Base-by-base conservation (phyloP, 805 yeast species). In the Kregervanrija fluxuum region DNA sequence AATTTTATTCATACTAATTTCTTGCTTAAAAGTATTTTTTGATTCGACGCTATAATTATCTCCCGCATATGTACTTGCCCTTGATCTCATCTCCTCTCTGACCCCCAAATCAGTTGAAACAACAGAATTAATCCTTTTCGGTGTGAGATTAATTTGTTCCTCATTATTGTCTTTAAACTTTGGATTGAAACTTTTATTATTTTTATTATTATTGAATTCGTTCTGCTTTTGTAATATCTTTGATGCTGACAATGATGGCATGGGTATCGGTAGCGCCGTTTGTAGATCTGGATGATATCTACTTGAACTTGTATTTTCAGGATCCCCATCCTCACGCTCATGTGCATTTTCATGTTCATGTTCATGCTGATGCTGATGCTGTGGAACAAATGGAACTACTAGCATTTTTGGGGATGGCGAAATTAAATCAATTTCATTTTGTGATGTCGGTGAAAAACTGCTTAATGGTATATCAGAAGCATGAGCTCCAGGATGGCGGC, bases 401-500 rank as follows among this genome's bases (percentile, higher is more conserved):
- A 22, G 6, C 5, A 22, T 22, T 8, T 22, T 22, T 22, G 28
- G 28, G 6, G 28, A 22, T 22, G 28, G 28, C 28, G 6, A 22
- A 22, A 4, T 8, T 22, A 22, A 22, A 22, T 22, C 28, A 22
- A 22, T 6, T 22, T 22, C 28, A 6, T 22, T 22, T 22, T 40
- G 41, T 14, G 38, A 12, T 11, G 35, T 14, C 11, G 43, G 46
- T 14, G 38, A 30, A 37, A 38, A 15, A 14, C 33, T 34, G 31
- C 15, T 40, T 48, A 45, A 16, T 36, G 28, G 45, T 13, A 38
- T 37, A 17, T 40, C 50, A 28, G 30, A 30, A 8, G 14, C 14
- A 9, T 33, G 11, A 16, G 14, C 16, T 8, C 31, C 11, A 17
- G 49, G 50, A 37, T 46, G 36, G 15, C 57, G 53, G 54, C 71